Conservation (phyloP, 176 grass and related monocot species). For the Aegilops bicornis region DNA sequence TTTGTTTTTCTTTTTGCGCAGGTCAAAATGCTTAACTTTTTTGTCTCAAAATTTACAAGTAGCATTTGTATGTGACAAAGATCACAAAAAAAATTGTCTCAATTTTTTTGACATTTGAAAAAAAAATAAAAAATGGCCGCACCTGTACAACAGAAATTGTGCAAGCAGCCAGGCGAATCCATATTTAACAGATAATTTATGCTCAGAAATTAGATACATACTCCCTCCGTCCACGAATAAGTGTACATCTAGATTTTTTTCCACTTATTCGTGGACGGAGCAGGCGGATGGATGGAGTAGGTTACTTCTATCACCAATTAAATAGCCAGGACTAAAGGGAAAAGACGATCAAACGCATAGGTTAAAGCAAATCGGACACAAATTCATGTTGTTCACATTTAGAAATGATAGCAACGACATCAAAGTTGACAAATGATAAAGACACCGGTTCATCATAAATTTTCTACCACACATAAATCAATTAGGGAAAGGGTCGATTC, state of each 20-base stretch:
- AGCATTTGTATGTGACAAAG: too few species aligned
- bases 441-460: conserved; percentile 13
- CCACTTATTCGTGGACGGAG: too few species aligned
- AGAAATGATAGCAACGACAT: background rate
- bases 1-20: too few species aligned
- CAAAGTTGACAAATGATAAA: background rate
- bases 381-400: background rate
- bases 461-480: conserved; percentile 5
- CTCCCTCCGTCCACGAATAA: too few species aligned
- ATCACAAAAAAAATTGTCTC: too few species aligned
- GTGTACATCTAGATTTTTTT: too few species aligned
- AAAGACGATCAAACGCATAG: background rate
- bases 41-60: too few species aligned
- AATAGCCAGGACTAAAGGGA: background rate
- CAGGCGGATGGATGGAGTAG: background rate
- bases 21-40: too few species aligned
- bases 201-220: background rate
- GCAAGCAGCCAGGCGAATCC: background rate
- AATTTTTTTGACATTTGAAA: too few species aligned
- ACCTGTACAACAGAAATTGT: background rate
- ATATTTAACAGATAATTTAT: background rate
- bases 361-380: background rate
- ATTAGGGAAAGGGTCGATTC: background rate
- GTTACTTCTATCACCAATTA: background rate
- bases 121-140: too few species aligned